Evolutionary conservation across 257 asterid genomes (phyloP), one percentile per base, ranked within the genome.

Genomic region (Solanum bulbocastanum): DNA sequence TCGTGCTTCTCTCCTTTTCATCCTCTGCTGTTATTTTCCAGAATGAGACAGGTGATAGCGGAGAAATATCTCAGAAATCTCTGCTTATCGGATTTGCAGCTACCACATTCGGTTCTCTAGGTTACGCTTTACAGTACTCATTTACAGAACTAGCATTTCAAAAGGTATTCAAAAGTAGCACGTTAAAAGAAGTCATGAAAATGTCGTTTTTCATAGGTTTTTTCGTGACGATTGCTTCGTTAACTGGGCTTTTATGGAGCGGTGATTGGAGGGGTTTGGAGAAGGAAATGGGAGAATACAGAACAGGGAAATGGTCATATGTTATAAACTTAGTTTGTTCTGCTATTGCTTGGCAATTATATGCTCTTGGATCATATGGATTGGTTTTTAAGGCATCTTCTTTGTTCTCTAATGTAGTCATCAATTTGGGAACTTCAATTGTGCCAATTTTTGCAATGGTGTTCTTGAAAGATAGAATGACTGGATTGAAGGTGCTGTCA

Each of bases 351-450:
- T 94, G 94, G 90, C 93, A 93, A 10, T 88, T 91, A 52, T 90
- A 58, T 12, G 71, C 89, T 3, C 85, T 93, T 40, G 94, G 94
- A 10, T 49, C 91, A 0, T 23, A 90, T 0, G 93, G 93, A 9
- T 86, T 93, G 88, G 87, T 91, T 10, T 90, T 90, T n/a, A 89
- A 90, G 87, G 94, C 91, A 3, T 93, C 94, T 5, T 87, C 94
- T 3, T 86, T 91, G 73, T 93, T 91, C 39, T 90, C 94, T 1
- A 92, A 92, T 60, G 94, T 90, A 3, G 88, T 94, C 18, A 84
- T 91, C 30, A 86, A 93, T 14, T 85, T 92, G 6, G 86, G 93
- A 11, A 84, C 92, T 74, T 92, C 95, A 14, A 44, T 90, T 65
- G 89, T 82, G 23, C 94, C 95, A 0, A 72, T 93, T 13, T 49